Conservation (phyloP, 129 eudicot genomes). For the Ambrosia trifida region DNA sequence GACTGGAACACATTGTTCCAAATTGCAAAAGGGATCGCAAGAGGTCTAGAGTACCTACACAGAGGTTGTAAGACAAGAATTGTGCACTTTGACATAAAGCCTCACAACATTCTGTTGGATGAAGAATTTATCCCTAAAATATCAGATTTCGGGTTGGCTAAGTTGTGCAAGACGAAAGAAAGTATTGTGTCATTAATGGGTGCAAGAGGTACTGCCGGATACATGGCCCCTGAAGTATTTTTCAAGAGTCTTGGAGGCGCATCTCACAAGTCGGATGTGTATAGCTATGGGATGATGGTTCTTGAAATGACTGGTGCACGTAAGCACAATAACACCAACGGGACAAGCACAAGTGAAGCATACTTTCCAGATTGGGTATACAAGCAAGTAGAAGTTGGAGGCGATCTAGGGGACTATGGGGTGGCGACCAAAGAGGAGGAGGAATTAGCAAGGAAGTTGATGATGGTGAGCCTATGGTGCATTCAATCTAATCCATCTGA, state of each 20-base stretch:
- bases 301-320: conserved; percentile 39
- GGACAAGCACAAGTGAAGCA: conserved; percentile 20
- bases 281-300: conserved; percentile 52
- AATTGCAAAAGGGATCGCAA: conserved; percentile 41
- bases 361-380: conserved; percentile 58
- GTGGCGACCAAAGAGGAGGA: conserved; percentile 32
- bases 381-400: conserved; percentile 32
- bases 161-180: conserved; percentile 34
- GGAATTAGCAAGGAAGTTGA: conserved; percentile 46
- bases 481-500: conserved; percentile 47
- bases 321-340: neutral
- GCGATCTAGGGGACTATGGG: conserved; percentile 4
- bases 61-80: conserved; percentile 53
- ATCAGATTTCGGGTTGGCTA: conserved; percentile 53
- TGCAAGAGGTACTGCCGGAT: conserved; percentile 41
- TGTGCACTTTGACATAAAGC: conserved; percentile 51
- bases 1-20: conserved; percentile 14
- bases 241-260: conserved; percentile 35
- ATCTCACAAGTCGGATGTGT: conserved; percentile 60
- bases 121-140: conserved; percentile 50
- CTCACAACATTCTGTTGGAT: conserved; percentile 51
- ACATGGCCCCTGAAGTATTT: conserved; percentile 42
- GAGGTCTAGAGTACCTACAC: conserved; percentile 51
- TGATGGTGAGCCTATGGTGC: conserved; percentile 61
- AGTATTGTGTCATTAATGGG: conserved; percentile 35